Evolutionary conservation across 257 asterid species (phyloP).

Genomic region (Orobanche coerulescens): DNA sequence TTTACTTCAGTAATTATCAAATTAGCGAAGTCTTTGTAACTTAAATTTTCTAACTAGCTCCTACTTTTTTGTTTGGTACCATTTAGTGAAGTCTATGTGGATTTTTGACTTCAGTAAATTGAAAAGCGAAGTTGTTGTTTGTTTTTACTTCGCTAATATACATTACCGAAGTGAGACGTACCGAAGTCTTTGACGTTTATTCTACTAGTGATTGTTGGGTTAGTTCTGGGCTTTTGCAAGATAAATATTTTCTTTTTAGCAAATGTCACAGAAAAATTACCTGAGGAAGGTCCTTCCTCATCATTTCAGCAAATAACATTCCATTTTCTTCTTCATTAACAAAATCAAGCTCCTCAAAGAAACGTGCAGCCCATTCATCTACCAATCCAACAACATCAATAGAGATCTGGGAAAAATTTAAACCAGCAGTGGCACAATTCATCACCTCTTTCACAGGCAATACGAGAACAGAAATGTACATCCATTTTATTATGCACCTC

Average conservation of each 20-base stretch:
- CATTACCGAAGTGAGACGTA: no score
- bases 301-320: constrained; percentile 85
- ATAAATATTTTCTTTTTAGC: not conserved
- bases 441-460: constrained; percentile 15
- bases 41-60: no score
- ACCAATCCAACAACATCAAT: constrained; percentile 96
- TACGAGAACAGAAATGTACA: constrained; percentile 16
- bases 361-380: constrained; percentile 99
- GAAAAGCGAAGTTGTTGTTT: no score
- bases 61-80: no score
- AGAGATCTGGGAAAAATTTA: constrained; percentile 46
- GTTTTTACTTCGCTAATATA: no score
- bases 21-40: no score
- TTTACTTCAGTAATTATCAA: no score
- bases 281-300: constrained; percentile 98
- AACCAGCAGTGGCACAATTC: not conserved
- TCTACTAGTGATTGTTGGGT: no score
- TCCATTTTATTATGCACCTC: no score
- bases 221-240: not conserved
- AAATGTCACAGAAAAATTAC: constrained; percentile 25
- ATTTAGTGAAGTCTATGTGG: no score
- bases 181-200: no score
- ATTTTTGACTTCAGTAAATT: no score
- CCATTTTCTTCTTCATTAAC: constrained; percentile 96
- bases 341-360: constrained; percentile 98